Conservation (phyloP, 148 eudicot genomes). For the Linanthus parryae region DNA sequence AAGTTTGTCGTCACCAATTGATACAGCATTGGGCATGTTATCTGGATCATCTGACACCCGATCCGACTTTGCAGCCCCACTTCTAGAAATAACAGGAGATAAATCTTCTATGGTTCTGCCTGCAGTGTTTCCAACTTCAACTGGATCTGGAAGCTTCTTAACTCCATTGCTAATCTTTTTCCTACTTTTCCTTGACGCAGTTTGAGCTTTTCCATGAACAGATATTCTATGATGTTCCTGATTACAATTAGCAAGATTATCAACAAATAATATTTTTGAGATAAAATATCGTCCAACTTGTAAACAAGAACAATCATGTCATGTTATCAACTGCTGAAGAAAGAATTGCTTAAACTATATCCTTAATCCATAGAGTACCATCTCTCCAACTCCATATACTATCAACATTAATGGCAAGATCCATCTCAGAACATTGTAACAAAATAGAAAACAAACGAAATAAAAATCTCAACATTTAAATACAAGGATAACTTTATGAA, state of each 20-base stretch:
- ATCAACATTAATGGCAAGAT: conserved; percentile 20
- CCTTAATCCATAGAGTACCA: conserved; percentile 23
- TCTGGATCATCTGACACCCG: conserved; percentile 18
- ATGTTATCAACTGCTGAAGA: conserved; percentile 29
- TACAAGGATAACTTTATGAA: not conserved
- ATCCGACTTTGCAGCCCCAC: conserved; percentile 20
- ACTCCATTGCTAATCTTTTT: conserved; percentile 51
- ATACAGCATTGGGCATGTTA: conserved; percentile 15
- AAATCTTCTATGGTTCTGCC: conserved; percentile 21
- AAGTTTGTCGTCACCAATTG: conserved; percentile 19
- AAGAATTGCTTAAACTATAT: conserved; percentile 12
- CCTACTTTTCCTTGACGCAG: conserved; percentile 47
- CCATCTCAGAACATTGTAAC: conserved; percentile 12
- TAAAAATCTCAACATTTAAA: not conserved
- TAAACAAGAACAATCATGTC: conserved; percentile 37
- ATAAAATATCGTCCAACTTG: conserved; percentile 13
- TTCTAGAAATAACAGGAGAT: conserved; percentile 25
- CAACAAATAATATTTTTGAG: conserved; percentile 17
- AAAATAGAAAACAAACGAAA: not conserved
- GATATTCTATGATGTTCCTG: conserved; percentile 45
- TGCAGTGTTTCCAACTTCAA: conserved; percentile 25
- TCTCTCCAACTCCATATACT: conserved; percentile 16
- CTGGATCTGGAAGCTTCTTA: conserved; percentile 32
- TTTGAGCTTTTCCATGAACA: conserved; percentile 31
- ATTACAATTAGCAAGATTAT: conserved; percentile 32